Evolutionary conservation across 2,329 filamentous ascomycete genomes (phyloP).

Genomic region (Stagonosporopsis cucurbitacearum): DNA sequence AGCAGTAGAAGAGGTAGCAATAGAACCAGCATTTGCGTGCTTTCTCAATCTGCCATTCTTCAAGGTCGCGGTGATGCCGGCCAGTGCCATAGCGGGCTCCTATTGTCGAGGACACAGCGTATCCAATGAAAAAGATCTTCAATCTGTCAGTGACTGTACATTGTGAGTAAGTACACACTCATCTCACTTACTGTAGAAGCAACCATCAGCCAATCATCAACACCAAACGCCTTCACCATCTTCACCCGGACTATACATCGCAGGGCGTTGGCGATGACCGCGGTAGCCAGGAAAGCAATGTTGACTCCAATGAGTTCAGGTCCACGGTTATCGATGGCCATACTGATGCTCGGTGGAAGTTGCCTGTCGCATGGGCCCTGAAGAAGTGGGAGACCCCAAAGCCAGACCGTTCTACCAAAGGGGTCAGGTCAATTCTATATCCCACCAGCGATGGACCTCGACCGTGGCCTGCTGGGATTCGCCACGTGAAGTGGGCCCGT

Average conservation of each 20-base stretch:
- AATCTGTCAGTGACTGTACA: conserved; percentile 8
- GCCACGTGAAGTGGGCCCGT: conserved; percentile 34
- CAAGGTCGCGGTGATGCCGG: conserved; percentile 35
- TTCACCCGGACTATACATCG: conserved; percentile 40
- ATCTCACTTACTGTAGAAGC: conserved; percentile 35
- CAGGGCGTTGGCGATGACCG: conserved; percentile 35
- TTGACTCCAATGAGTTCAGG: conserved; percentile 42
- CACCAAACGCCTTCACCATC: conserved; percentile 46
- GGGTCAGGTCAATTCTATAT: conserved; percentile 28
- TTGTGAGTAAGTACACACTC: not conserved
- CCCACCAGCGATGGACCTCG: conserved; percentile 21
- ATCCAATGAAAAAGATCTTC: conserved; percentile 35
- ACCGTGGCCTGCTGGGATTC: conserved; percentile 16
- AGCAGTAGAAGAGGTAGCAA: conserved; percentile 44
- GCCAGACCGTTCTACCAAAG: conserved; percentile 11
- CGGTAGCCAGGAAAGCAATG: conserved; percentile 35
- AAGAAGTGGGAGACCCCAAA: conserved; percentile 9
- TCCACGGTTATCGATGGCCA: conserved; percentile 44
- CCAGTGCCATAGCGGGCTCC: conserved; percentile 43
- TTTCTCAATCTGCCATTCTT: conserved; percentile 25
- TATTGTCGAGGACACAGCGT: conserved; percentile 34
- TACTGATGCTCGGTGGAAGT: conserved; percentile 20
- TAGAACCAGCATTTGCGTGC: conserved; percentile 44
- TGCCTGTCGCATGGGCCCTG: conserved; percentile 11
- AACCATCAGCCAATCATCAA: conserved; percentile 47